Conservation (phyloP, 768 basidiomycete species). For the Phylloporus sp. region DNA sequence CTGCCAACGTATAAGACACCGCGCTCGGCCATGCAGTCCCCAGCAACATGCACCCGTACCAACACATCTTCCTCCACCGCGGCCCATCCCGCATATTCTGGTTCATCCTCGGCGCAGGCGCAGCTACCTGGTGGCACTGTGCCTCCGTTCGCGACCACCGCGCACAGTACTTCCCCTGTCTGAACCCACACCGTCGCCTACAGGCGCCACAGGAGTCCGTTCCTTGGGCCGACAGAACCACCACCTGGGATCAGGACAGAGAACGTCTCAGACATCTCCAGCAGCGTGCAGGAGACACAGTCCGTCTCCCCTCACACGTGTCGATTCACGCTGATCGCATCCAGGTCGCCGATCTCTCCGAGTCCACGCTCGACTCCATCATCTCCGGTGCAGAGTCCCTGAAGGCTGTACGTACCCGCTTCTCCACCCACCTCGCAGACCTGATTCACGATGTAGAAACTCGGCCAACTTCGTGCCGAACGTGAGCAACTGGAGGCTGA, state of each 20-base stretch:
- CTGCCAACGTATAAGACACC: conserved; percentile 3
- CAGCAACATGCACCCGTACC: conserved; percentile 22
- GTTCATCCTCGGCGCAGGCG: conserved; percentile 60
- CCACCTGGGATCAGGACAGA: conserved; percentile 44
- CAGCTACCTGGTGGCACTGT: conserved; percentile 37
- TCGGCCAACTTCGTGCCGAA: conserved; percentile 24
- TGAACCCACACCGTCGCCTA: conserved; percentile 23
- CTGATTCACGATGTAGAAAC: conserved; percentile 28
- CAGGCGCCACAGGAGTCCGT: conserved; percentile 11
- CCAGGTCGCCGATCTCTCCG: conserved; percentile 60
- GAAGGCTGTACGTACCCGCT: conserved; percentile 47
- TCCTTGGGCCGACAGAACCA: conserved; percentile 4
- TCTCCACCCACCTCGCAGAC: background rate
- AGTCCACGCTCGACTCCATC: conserved; percentile 62
- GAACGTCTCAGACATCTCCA: conserved; percentile 44
- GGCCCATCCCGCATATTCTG: conserved; percentile 62
- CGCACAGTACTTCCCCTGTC: conserved; percentile 29
- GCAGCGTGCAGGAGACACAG: conserved; percentile 48
- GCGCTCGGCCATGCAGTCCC: background rate
- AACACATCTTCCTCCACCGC: conserved; percentile 24
- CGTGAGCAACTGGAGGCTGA: conserved; percentile 45
- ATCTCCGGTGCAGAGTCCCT: conserved; percentile 53
- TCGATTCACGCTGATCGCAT: background rate
- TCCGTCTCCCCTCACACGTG: conserved; percentile 23
- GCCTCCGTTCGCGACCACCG: conserved; percentile 41